Conservation (phyloP, 192 early-diverging fungal genomes). For the Gamsiella multidivaricata region DNA sequence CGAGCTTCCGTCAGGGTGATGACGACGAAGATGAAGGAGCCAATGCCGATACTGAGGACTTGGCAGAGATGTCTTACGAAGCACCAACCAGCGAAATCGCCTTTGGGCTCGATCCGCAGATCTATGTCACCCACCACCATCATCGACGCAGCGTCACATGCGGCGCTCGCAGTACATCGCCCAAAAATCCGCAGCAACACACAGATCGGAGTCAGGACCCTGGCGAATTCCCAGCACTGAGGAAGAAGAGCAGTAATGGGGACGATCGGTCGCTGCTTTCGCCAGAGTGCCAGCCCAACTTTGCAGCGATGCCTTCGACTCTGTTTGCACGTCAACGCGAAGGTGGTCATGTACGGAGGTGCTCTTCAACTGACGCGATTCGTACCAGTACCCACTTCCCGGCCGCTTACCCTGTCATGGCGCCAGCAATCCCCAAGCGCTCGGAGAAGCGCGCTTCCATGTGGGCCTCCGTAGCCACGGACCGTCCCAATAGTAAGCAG, state of each 20-base stretch:
- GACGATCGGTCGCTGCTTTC: slow-evolving; percentile 13
- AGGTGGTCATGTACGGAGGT: slow-evolving; percentile 35
- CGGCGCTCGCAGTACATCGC: background rate
- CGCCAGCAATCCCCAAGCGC: slow-evolving; percentile 18
- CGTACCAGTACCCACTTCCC: slow-evolving; percentile 21
- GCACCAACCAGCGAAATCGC: background rate
- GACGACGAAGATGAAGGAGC: slow-evolving; percentile 14
- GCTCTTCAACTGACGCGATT: slow-evolving; percentile 42
- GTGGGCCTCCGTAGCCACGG: background rate
- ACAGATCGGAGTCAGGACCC: background rate
- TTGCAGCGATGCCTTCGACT: slow-evolving; percentile 22
- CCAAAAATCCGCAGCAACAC: background rate
- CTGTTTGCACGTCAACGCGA: slow-evolving; percentile 24
- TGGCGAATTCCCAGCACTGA: slow-evolving; percentile 7
- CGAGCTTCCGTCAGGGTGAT: background rate
- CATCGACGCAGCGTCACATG: slow-evolving; percentile 7
- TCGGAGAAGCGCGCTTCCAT: slow-evolving; percentile 44
- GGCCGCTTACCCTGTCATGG: background rate
- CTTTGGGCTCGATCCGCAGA: slow-evolving; percentile 6
- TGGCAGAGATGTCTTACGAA: background rate
- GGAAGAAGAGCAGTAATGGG: slow-evolving; percentile 39
- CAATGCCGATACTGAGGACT: background rate
- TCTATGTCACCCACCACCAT: background rate
- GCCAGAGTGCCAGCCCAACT: slow-evolving; percentile 42
- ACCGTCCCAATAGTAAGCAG: background rate